phyloP scores from a whole-genome alignment of 257 asterid species.

The Sherardia arvensis region DNA sequence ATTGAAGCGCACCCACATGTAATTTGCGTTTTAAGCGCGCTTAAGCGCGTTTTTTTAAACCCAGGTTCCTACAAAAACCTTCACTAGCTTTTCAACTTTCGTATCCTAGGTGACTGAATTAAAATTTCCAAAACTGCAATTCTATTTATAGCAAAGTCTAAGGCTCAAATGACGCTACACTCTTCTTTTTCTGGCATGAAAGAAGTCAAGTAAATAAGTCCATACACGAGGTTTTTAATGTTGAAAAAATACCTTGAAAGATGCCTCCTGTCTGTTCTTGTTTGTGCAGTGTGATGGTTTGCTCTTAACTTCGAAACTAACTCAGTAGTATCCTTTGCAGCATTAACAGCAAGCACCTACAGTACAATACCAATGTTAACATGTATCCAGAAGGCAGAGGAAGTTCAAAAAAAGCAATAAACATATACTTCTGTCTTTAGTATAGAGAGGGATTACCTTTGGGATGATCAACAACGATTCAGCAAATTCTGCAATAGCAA shows the following conservation, averaged over 20 bases:
- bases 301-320: constrained; percentile 87
- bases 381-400: not conserved
- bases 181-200: too few species aligned
- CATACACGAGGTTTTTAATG: not conserved
- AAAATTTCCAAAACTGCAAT: too few species aligned
- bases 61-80: too few species aligned
- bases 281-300: constrained; percentile 88
- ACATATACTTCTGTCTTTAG: constrained; percentile 1
- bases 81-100: too few species aligned
- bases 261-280: constrained; percentile 87
- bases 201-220: too few species aligned
- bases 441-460: constrained; percentile 42
- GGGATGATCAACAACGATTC: constrained; percentile 83
- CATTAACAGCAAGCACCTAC: constrained; percentile 96
- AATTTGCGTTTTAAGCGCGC: too few species aligned
- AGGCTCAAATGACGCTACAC: too few species aligned
- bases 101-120: too few species aligned
- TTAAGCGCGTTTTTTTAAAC: too few species aligned
- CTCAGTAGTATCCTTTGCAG: constrained; percentile 97
- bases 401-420: not conserved
- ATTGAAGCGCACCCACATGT: too few species aligned
- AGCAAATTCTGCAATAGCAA: constrained; percentile 96
- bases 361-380: constrained; percentile 1
- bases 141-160: too few species aligned
- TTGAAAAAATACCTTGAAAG: constrained; percentile 58